phyloP scores from a whole-genome alignment of 495 filamentous ascomycete genomes.

The Glonium stellatum region DNA sequence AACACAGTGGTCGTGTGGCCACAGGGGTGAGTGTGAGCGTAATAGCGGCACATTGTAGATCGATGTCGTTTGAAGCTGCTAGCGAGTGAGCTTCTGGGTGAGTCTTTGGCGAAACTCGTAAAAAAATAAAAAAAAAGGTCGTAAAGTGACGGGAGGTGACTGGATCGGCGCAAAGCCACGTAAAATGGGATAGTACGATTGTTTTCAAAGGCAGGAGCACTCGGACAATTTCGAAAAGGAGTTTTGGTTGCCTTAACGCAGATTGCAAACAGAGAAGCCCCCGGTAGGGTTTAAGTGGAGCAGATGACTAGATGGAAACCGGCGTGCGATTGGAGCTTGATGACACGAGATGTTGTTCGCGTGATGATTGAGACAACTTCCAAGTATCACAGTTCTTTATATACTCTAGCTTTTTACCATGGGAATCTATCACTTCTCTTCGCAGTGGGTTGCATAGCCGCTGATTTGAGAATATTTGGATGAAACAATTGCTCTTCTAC shows the following conservation, averaged over 20 bases:
- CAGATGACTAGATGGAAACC: neutral
- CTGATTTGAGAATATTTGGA: conserved; percentile 5
- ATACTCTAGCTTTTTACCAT: neutral
- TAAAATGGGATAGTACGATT: neutral
- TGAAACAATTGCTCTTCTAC: conserved; percentile 7
- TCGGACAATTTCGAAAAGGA: neutral
- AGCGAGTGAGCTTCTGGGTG: neutral
- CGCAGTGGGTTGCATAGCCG: neutral
- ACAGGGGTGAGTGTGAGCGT: conserved; percentile 36
- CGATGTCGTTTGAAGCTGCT: neutral
- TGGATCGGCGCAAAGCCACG: neutral
- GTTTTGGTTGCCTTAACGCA: neutral
- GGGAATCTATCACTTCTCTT: neutral
- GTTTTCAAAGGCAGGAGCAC: neutral
- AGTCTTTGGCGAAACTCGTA: neutral
- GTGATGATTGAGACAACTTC: conserved; percentile 11
- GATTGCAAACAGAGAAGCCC: neutral
- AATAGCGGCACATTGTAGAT: conserved; percentile 31
- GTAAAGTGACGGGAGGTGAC: neutral
- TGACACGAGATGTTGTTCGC: conserved; percentile 1
- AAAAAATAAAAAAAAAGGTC: too few relatives aligned
- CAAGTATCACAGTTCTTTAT: conserved; percentile 15
- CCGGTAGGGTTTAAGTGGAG: neutral
- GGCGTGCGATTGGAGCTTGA: neutral
- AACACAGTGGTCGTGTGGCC: conserved; percentile 35